Evolutionary conservation across 768 basidiomycete species (phyloP).

Genomic region (Mycena chlorophos): DNA sequence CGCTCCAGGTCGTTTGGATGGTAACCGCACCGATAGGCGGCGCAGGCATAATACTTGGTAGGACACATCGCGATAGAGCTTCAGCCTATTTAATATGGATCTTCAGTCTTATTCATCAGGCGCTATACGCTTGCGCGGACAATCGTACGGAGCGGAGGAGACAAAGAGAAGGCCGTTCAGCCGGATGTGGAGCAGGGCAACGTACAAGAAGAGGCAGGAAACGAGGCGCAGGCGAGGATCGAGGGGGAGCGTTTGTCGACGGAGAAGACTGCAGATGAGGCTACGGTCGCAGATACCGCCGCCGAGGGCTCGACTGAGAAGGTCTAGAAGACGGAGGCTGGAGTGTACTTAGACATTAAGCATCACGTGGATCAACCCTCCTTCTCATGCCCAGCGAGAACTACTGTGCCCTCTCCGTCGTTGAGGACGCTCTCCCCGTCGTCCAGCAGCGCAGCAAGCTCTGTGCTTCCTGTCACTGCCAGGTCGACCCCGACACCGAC

Average conservation of each 20-base stretch:
- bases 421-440: conserved; percentile 25
- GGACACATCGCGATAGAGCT: neutral
- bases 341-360: too few relatives aligned
- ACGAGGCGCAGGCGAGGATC: conserved; percentile 9
- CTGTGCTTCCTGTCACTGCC: conserved; percentile 46
- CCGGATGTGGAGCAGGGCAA: conserved; percentile 34
- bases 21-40: conserved; percentile 66
- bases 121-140: conserved; percentile 59
- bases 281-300: too few relatives aligned
- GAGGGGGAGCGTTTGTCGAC: neutral
- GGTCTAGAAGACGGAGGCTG: too few relatives aligned
- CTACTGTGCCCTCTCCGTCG: conserved; percentile 27
- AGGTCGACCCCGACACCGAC: conserved; percentile 36
- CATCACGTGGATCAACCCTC: neutral
- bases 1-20: too few relatives aligned
- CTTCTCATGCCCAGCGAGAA: conserved; percentile 55
- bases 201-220: conserved; percentile 7
- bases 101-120: conserved; percentile 56
- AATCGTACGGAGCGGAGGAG: conserved; percentile 39
- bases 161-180: conserved; percentile 18
- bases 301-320: too few relatives aligned
- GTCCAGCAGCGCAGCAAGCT: conserved; percentile 35
- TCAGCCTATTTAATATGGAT: too few relatives aligned
- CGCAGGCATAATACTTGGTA: conserved; percentile 39
- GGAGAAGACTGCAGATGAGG: neutral